Conservation (phyloP, 345 rosid genomes). For the Ailanthus altissimus region DNA sequence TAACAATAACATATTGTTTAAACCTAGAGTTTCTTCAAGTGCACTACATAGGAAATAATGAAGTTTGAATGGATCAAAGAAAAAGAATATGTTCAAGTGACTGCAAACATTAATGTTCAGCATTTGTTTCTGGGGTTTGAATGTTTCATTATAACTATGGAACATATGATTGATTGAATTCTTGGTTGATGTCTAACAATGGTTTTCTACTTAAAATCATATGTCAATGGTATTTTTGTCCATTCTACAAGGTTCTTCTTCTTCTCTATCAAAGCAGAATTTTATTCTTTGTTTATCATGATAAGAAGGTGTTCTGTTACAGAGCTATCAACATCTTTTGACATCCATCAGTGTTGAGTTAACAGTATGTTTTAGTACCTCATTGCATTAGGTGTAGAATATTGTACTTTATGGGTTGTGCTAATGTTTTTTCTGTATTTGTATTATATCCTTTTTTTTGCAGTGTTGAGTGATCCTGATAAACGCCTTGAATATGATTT, state of each 20-base stretch:
- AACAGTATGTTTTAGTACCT: neutral
- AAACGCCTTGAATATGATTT: conserved; percentile 77
- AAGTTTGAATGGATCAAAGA: neutral
- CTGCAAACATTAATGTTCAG: neutral
- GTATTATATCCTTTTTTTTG: conserved; percentile 15
- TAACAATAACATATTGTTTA: neutral
- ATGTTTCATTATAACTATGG: neutral
- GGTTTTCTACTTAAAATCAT: neutral
- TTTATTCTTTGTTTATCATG: neutral
- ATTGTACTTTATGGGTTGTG: neutral
- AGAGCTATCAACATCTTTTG: neutral
- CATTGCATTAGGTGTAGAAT: neutral
- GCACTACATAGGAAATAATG: neutral
- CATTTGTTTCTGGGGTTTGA: neutral
- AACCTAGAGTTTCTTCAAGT: neutral
- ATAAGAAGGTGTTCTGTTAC: neutral
- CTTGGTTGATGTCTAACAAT: neutral
- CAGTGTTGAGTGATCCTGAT: conserved; percentile 78
- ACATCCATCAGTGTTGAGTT: conserved; percentile 1
- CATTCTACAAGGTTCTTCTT: neutral
- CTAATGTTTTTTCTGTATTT: conserved; percentile 14
- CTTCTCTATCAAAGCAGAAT: neutral
- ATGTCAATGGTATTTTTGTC: neutral
- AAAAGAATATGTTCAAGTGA: neutral
- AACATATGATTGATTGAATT: neutral